Percentiles rank a stretch among this genome's conserved stretches.
These are phyloP conservation scores for Pleurotus tuber-regium DNA, from an alignment of 768 basidiomycete genomes.

Conservation along the genomic window DNA sequence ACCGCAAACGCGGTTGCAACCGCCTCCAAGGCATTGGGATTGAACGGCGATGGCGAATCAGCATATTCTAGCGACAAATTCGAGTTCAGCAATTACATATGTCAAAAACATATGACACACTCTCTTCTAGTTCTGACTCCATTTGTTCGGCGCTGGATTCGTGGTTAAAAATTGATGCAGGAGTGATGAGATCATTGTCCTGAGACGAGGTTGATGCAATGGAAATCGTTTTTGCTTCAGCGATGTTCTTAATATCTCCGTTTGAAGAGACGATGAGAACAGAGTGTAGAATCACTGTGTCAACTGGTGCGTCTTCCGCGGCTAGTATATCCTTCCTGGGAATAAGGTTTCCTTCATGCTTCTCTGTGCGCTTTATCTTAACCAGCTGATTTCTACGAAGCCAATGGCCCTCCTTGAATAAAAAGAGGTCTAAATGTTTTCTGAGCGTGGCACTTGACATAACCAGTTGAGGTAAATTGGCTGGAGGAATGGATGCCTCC, in stretches of 20 bases:
- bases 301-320: conserved; percentile 15
- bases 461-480: conserved; percentile 53
- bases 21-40: conserved; percentile 58
- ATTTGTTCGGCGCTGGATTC: conserved; percentile 9
- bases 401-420: conserved; percentile 61
- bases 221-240: conserved; percentile 35
- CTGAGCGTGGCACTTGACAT: conserved; percentile 72
- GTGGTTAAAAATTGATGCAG: conserved; percentile 10
- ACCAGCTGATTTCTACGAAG: conserved; percentile 41
- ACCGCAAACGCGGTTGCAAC: conserved; percentile 70
- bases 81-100: conserved; percentile 10
- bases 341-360: conserved; percentile 6
- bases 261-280: conserved; percentile 59
- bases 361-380: conserved; percentile 33
- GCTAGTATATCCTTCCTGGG: neutral
- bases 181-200: conserved; percentile 16
- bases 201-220: conserved; percentile 15
- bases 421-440: conserved; percentile 47
- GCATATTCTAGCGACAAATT: conserved; percentile 36
- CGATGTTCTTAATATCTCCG: conserved; percentile 52
- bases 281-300: conserved; percentile 41
- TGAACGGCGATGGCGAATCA: conserved; percentile 49
- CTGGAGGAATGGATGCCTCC: neutral
- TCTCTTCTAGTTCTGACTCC: conserved; percentile 19
- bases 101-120: conserved; percentile 17